These are phyloP conservation scores for Emergomyces orientalis DNA, from an alignment of 2,329 filamentous ascomycete species.

Conservation along the genomic window DNA sequence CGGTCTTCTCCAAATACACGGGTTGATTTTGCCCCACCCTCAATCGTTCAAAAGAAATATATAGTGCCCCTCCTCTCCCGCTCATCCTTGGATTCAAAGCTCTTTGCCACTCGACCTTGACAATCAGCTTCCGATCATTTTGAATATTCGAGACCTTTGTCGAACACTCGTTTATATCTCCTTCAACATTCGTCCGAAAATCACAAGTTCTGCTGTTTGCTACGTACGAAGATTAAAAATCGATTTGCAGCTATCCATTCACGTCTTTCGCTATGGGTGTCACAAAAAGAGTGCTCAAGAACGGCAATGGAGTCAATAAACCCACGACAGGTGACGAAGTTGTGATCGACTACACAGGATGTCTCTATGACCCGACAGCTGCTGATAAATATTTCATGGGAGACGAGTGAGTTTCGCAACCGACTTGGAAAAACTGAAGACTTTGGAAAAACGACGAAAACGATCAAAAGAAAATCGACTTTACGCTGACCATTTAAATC, in stretches of 20 bases:
- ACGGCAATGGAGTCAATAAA: conserved; percentile 52
- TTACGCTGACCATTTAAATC: conserved; percentile 7
- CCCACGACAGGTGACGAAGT: conserved; percentile 63
- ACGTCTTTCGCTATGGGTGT: conserved; percentile 53
- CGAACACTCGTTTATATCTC: conserved; percentile 6
- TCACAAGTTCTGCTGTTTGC: neutral
- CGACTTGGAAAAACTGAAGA: neutral
- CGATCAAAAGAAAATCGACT: neutral
- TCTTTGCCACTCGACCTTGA: neutral
- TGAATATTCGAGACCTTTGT: neutral
- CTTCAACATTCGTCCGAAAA: neutral
- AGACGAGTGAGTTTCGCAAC: conserved; percentile 49
- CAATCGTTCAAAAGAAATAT: conserved; percentile 1
- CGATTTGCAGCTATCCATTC: neutral
- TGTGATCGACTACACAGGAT: conserved; percentile 86
- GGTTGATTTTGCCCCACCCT: conserved; percentile 4
- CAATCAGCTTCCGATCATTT: conserved; percentile 7
- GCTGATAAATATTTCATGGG: conserved; percentile 57
- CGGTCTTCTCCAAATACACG: neutral
- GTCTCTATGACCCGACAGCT: conserved; percentile 58
- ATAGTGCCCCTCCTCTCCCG: neutral
- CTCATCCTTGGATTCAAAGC: neutral
- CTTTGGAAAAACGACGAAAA: neutral
- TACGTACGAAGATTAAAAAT: neutral
- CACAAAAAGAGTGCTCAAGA: conserved; percentile 52